phyloP scores from a whole-genome alignment of 116 monocot species.

The Cymodocea nodosa region DNA sequence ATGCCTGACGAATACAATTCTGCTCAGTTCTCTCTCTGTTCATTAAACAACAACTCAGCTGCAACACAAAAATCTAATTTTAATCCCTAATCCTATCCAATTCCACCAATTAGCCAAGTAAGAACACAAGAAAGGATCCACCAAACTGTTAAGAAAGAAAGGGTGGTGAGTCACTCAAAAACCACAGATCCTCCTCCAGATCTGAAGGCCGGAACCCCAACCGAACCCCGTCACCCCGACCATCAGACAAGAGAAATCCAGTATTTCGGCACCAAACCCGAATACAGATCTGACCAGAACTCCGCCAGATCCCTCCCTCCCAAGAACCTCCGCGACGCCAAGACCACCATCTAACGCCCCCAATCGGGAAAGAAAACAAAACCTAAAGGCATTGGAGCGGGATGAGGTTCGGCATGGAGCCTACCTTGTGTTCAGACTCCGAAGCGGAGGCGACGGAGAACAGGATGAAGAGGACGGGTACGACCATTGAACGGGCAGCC shows the following conservation, averaged over 20 bases:
- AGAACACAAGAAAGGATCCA: too few species aligned
- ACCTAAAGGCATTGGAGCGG: background rate
- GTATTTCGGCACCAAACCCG: background rate
- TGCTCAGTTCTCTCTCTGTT: background rate
- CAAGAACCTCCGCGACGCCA: background rate
- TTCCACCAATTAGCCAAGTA: too few species aligned
- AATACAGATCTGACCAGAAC: background rate
- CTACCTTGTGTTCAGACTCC: slow-evolving; percentile 27
- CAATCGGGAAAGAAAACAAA: background rate
- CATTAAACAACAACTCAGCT: background rate
- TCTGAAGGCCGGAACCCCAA: background rate
- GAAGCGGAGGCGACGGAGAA: slow-evolving; percentile 6
- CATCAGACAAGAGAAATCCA: background rate
- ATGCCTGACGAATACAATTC: background rate
- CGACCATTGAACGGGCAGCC: slow-evolving; percentile 6
- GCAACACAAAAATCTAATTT: background rate
- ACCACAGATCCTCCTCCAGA: background rate
- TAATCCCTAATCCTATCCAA: too few species aligned
- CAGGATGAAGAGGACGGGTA: slow-evolving; percentile 8
- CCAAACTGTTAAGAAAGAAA: too few species aligned
- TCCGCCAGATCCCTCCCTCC: background rate
- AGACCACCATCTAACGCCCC: background rate
- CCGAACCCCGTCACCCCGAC: background rate
- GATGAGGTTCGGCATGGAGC: background rate
- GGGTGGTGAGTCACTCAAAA: background rate